Percentiles rank a stretch among this genome's conserved stretches.
phyloP scores from a whole-genome alignment of 2,329 filamentous ascomycete species.

The Botrytis porri region DNA sequence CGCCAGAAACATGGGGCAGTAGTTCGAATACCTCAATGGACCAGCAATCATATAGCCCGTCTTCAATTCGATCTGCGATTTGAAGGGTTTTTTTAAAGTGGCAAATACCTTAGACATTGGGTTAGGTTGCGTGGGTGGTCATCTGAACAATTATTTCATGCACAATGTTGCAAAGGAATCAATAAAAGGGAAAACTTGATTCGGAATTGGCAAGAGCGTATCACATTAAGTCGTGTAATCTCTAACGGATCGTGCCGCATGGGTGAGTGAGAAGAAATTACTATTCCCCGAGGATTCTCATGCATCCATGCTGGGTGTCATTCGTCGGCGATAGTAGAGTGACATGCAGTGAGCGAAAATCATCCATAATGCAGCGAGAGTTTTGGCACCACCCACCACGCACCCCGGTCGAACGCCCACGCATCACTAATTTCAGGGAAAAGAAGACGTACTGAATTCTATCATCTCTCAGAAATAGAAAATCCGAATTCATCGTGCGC shows the following conservation, averaged over 20 bases:
- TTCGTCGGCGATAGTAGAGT: background rate
- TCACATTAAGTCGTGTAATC: background rate
- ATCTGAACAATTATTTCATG: background rate
- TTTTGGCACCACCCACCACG: background rate
- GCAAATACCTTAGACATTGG: background rate
- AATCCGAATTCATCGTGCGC: background rate
- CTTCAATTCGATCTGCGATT: too few species aligned
- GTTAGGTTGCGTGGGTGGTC: background rate
- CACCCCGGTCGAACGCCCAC: background rate
- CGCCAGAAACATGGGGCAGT: background rate
- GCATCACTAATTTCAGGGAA: background rate
- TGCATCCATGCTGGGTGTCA: background rate
- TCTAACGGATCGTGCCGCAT: background rate
- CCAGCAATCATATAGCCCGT: background rate
- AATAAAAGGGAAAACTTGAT: background rate
- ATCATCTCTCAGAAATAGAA: background rate
- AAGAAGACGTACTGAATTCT: background rate
- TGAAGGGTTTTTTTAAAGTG: background rate
- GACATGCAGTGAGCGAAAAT: background rate
- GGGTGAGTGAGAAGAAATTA: too few species aligned
- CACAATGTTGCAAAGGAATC: background rate
- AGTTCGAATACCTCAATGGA: background rate
- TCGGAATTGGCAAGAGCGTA: background rate
- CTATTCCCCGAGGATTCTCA: background rate
- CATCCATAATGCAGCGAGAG: background rate